Evolutionary conservation across 2,329 filamentous ascomycete species (phyloP), one percentile per base, ranked within the genome.

Genomic region (Ophiocordyceps camponoti-floridani): DNA sequence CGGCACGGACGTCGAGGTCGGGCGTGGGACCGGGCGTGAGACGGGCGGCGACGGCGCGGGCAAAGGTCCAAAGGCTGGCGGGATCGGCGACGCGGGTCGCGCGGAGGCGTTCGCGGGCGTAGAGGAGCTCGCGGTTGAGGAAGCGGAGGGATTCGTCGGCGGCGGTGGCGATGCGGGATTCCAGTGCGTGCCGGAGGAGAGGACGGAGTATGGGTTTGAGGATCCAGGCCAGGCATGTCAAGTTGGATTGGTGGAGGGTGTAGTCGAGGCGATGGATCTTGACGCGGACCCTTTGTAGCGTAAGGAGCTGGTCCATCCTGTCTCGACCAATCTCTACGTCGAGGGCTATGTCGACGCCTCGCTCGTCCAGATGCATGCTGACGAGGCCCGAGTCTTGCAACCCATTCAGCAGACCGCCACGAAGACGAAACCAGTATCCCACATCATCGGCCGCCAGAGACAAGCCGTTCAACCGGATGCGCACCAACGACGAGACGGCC

Each of bases 261-360:
- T 93, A 95, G 56, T 83, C 75, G 13, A 96, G 76, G 56, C 89
- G 87, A 65, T 95, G 87, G 48, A 95, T 83, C 52, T 77, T 73
- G 1, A 94, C 88, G 2, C 78, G 70, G 9, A 94, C 87, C 11
- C 72, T 72, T 37, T 77, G 77, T 5, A 96, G 71, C 0, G 80
- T 78, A 9, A 96, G 70, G 11, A 96, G 82, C 54, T 88, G 77
- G 54, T 95, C 88, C 2, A 93, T 62, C 2, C 73, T 70, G 49
- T 88, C 82, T 47, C 79, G 79, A 42, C 81, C 82, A 44, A 96
- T 75, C 56, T 94, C 87, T 0, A 95, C 65, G 51, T 94, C 86
- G 6, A 95, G 65, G 27, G 84, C 77, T 43, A 96, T 75, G 58
- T 95, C 89, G 47, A 95, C 77, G 16, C 89, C 89, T 18, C 84